A percentile compares a stretch with the other conserved stretches of the same genome.
Conservation (phyloP, 768 basidiomycete species). For the Pholiota conissans region DNA sequence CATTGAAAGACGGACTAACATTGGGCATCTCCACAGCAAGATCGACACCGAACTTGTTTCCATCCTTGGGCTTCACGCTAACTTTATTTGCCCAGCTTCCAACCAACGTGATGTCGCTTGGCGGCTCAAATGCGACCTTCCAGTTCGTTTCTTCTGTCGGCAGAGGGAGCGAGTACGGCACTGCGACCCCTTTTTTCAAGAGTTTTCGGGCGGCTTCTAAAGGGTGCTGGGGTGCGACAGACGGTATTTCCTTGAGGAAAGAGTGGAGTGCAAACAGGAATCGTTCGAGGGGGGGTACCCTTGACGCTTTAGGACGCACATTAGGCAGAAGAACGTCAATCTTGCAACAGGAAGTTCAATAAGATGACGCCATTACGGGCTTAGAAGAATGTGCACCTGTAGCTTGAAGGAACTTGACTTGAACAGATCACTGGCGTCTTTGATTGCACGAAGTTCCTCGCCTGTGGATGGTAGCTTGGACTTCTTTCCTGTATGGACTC, state of each 20-base stretch:
- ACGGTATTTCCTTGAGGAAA: conserved; percentile 58
- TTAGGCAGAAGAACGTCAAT: conserved; percentile 81
- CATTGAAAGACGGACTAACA: conserved; percentile 40
- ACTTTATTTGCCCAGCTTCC: conserved; percentile 88
- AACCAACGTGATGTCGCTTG: conserved; percentile 72
- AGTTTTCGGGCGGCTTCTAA: conserved; percentile 59
- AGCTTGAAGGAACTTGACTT: conserved; percentile 82
- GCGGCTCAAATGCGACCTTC: conserved; percentile 82
- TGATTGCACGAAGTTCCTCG: conserved; percentile 68
- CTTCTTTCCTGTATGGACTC: conserved; percentile 23
- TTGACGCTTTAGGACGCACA: conserved; percentile 63
- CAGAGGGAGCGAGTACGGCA: conserved; percentile 69
- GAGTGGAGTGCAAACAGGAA: conserved; percentile 71
- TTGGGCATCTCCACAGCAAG: conserved; percentile 86
- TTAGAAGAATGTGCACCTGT: conserved; percentile 48
- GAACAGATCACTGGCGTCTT: conserved; percentile 73
- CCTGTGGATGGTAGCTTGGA: conserved; percentile 61
- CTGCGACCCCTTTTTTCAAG: conserved; percentile 52
- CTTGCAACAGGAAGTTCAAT: conserved; percentile 35
- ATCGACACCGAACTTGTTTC: conserved; percentile 68
- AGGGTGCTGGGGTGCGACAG: conserved; percentile 62
- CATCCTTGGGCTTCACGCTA: conserved; percentile 71
- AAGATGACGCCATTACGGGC: background rate
- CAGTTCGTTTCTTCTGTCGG: conserved; percentile 83
- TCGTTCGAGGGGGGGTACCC: conserved; percentile 58